phyloP scores from a whole-genome alignment of 148 eudicot genomes.

The Oxyria digyna region DNA sequence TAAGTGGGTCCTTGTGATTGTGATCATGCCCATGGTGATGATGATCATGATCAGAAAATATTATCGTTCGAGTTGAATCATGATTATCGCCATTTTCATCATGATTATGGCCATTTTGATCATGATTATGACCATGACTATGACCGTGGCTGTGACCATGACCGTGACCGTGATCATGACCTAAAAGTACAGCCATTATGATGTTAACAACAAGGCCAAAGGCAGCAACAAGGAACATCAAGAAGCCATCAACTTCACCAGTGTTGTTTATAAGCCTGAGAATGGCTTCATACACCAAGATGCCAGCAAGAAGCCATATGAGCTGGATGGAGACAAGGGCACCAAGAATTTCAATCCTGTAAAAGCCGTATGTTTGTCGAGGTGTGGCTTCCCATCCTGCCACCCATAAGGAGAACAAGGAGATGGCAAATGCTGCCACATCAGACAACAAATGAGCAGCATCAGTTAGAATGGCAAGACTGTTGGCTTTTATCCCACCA shows the following conservation, averaged over 20 bases:
- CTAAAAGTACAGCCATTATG: slow-evolving; percentile 62
- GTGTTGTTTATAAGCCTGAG: slow-evolving; percentile 44
- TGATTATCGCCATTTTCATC: too few relatives aligned
- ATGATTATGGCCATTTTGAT: too few relatives aligned
- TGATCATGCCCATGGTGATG: slow-evolving; percentile 20
- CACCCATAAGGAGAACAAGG: slow-evolving; percentile 79
- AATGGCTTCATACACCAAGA: slow-evolving; percentile 78
- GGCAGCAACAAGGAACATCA: slow-evolving; percentile 75
- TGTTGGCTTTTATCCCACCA: slow-evolving; percentile 86
- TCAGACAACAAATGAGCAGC: slow-evolving; percentile 87
- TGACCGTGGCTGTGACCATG: slow-evolving; percentile 40
- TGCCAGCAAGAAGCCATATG: slow-evolving; percentile 89
- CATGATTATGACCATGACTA: slow-evolving; percentile 26
- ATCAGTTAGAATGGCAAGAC: slow-evolving; percentile 80
- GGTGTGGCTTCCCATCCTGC: slow-evolving; percentile 95
- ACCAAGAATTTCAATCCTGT: slow-evolving; percentile 75
- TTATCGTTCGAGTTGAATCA: slow-evolving; percentile 33
- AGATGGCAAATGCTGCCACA: slow-evolving; percentile 91
- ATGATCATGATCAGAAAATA: slow-evolving; percentile 18
- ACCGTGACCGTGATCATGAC: slow-evolving; percentile 65
- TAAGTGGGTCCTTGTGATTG: slow-evolving; percentile 33
- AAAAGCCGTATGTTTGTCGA: slow-evolving; percentile 81
- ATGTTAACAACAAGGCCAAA: slow-evolving; percentile 75
- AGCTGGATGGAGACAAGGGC: slow-evolving; percentile 80
- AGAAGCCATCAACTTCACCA: slow-evolving; percentile 67